phyloP scores from a whole-genome alignment of 345 rosid species.

The Geranium brycei region DNA sequence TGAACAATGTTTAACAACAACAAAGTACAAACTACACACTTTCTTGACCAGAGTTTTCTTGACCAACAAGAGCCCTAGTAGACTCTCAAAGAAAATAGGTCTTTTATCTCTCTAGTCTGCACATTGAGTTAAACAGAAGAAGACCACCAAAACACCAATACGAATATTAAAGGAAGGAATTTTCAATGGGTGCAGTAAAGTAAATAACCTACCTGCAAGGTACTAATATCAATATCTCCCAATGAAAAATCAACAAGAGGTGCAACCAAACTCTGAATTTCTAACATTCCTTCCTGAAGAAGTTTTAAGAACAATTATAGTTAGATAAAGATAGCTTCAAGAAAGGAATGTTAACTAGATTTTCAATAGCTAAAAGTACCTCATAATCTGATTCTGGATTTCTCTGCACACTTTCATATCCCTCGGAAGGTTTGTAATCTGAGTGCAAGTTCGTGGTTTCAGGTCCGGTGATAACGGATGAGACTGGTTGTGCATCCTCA shows the following conservation, averaged over 20 bases:
- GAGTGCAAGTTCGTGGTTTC: conserved; percentile 18
- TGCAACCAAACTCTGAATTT: conserved; percentile 21
- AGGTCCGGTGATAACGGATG: conserved; percentile 20
- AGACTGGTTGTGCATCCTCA: conserved; percentile 26
- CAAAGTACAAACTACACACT: too few species aligned
- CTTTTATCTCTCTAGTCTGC: too few species aligned
- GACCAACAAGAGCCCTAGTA: too few species aligned
- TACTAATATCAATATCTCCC: conserved; percentile 32
- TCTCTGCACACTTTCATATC: conserved; percentile 23
- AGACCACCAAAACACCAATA: too few species aligned
- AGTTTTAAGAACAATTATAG: conserved; percentile 5
- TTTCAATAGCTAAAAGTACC: conserved; percentile 21
- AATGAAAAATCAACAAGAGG: conserved; percentile 26
- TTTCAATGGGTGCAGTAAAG: neutral
- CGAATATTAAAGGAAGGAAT: too few species aligned
- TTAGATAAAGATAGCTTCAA: conserved; percentile 3
- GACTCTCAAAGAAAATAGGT: too few species aligned
- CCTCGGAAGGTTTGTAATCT: conserved; percentile 28
- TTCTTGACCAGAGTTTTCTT: too few species aligned
- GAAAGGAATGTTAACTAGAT: neutral
- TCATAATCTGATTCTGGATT: conserved; percentile 40
- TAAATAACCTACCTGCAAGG: conserved; percentile 43
- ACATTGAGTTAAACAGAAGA: too few species aligned
- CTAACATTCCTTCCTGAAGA: conserved; percentile 39
- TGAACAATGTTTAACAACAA: too few species aligned